Percentiles rank a stretch among this genome's conserved stretches.
These are phyloP conservation scores for Curvularia hawaiiensis DNA, from an alignment of 2,329 filamentous ascomycete genomes.

Conservation along the genomic window DNA sequence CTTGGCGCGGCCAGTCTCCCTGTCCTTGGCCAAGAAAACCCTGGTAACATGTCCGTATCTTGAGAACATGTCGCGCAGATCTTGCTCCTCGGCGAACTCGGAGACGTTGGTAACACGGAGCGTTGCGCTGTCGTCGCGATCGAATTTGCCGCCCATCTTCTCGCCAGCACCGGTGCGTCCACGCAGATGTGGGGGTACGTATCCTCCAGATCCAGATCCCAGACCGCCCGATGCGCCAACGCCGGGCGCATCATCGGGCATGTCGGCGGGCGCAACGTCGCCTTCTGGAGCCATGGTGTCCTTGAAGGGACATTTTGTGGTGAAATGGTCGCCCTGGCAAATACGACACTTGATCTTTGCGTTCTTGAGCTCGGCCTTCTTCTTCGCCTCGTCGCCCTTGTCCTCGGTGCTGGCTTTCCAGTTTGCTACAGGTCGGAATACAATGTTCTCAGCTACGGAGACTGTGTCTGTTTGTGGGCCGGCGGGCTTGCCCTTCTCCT, in stretches of 20 bases:
- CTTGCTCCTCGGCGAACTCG: slow-evolving; percentile 94
- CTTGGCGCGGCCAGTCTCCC: slow-evolving; percentile 95
- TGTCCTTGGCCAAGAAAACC: slow-evolving; percentile 97
- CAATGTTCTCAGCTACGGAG: slow-evolving; percentile 95
- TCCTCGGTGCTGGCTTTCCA: slow-evolving; percentile 89
- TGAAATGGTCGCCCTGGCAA: slow-evolving; percentile 99
- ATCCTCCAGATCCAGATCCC: slow-evolving; percentile 75
- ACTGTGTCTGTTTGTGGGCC: slow-evolving; percentile 91
- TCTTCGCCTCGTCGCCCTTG: slow-evolving; percentile 73
- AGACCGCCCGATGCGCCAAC: slow-evolving; percentile 57
- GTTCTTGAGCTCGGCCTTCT: slow-evolving; percentile 80
- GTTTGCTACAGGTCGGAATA: slow-evolving; percentile 90
- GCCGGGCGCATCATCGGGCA: slow-evolving; percentile 53
- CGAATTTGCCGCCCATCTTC: slow-evolving; percentile 91
- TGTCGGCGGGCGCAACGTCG: slow-evolving; percentile 53
- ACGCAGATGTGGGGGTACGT: slow-evolving; percentile 92
- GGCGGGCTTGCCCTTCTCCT: slow-evolving; percentile 79
- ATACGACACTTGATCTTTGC: slow-evolving; percentile 99
- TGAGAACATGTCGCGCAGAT: slow-evolving; percentile 97
- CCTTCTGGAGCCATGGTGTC: slow-evolving; percentile 93
- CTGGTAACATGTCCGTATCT: slow-evolving; percentile 94
- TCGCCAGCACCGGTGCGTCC: slow-evolving; percentile 77
- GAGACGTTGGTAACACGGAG: slow-evolving; percentile 98
- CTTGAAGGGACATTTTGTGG: slow-evolving; percentile 98
- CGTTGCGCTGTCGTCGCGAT: slow-evolving; percentile 95